These are phyloP conservation scores for Trichosanthes cucumerina DNA, from an alignment of 306 rosid species.

Conservation along the genomic window DNA sequence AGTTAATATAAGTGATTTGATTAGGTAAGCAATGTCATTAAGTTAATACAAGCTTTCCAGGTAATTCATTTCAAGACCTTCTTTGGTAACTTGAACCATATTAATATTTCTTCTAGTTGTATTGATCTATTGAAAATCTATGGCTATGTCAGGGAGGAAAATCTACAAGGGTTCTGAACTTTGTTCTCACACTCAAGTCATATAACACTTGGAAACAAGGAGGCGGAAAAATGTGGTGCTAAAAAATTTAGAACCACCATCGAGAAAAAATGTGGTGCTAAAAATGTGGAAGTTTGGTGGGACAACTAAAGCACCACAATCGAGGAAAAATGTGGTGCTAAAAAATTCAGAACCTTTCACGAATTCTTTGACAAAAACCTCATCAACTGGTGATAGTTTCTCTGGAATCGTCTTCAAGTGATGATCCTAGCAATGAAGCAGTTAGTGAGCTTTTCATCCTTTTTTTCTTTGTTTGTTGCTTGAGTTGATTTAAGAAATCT, in stretches of 20 bases:
- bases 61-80: too few species aligned
- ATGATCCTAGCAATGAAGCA: slow-evolving; percentile 34
- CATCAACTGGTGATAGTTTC: slow-evolving; percentile 34
- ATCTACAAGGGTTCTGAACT: slow-evolving; percentile 61
- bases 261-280: too few species aligned
- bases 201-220: slow-evolving; percentile 50
- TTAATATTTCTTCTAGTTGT: background rate
- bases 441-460: slow-evolving; percentile 35
- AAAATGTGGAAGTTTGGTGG: slow-evolving; percentile 55
- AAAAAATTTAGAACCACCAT: too few species aligned
- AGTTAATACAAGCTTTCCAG: too few species aligned
- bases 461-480: background rate
- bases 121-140: background rate
- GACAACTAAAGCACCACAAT: slow-evolving; percentile 33
- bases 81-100: slow-evolving; percentile 1
- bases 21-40: too few species aligned
- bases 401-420: slow-evolving; percentile 26
- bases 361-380: slow-evolving; percentile 32
- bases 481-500: background rate
- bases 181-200: slow-evolving; percentile 71
- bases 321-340: slow-evolving; percentile 31
- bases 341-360: slow-evolving; percentile 60
- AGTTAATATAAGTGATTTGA: too few species aligned
- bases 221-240: slow-evolving; percentile 49
- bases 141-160: slow-evolving; percentile 63